Evolutionary conservation across 495 filamentous ascomycete genomes (phyloP).

Genomic region (Aspergillus sparsus): DNA sequence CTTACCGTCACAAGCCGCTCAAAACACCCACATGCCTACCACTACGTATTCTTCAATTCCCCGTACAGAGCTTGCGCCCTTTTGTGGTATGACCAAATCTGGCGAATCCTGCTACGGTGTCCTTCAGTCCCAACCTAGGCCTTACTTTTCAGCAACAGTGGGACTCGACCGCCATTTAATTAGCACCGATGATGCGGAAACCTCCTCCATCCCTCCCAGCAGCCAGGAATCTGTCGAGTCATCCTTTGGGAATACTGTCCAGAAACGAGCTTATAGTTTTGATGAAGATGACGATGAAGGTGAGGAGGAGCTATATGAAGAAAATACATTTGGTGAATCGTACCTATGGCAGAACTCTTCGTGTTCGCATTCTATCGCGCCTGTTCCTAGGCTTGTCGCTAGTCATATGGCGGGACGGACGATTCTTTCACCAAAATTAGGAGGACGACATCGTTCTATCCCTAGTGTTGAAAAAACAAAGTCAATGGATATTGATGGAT

Average conservation of each 20-base stretch:
- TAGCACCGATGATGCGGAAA: constrained; percentile 43
- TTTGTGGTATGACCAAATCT: constrained; percentile 71
- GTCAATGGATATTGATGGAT: constrained; percentile 43
- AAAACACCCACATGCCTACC: not conserved
- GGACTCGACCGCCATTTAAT: constrained; percentile 19
- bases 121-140: constrained; percentile 15
- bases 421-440: constrained; percentile 39
- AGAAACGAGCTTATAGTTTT: constrained; percentile 26
- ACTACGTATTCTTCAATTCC: constrained; percentile 24
- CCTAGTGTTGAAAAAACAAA: constrained; percentile 21
- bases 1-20: constrained; percentile 2
- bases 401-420: constrained; percentile 23
- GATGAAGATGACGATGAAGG: constrained; percentile 19
- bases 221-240: constrained; percentile 45
- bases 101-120: constrained; percentile 40
- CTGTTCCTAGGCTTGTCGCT: not conserved
- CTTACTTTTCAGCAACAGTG: constrained; percentile 12
- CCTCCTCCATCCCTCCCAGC: constrained; percentile 45
- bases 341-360: constrained; percentile 11
- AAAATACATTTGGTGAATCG: not conserved
- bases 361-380: not conserved
- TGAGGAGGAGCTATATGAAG: constrained; percentile 20
- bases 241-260: constrained; percentile 1
- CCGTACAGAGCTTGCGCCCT: constrained; percentile 65
- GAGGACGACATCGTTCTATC: constrained; percentile 33